Evolutionary conservation across 495 filamentous ascomycete genomes (phyloP).

Genomic region (Penicillium flavigenum): DNA sequence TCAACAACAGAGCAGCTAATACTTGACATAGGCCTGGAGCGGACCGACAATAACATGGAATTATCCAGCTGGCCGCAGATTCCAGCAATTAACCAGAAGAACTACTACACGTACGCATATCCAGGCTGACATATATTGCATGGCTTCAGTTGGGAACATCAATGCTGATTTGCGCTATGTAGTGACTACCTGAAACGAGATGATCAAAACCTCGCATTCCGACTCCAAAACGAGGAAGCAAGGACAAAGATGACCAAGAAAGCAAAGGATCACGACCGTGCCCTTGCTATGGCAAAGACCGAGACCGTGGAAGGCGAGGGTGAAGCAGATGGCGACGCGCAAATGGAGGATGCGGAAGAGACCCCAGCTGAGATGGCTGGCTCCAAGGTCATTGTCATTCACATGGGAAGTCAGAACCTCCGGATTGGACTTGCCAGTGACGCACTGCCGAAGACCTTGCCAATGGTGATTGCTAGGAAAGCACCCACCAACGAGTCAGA

Average conservation of each 20-base stretch:
- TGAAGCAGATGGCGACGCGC: slow-evolving; percentile 60
- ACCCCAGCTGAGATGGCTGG: slow-evolving; percentile 62
- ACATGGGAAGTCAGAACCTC: slow-evolving; percentile 96
- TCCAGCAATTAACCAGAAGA: slow-evolving; percentile 95
- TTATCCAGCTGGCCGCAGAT: slow-evolving; percentile 91
- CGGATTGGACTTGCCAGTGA: slow-evolving; percentile 91
- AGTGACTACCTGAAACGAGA: slow-evolving; percentile 98
- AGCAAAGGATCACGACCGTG: slow-evolving; percentile 83
- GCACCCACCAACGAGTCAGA: slow-evolving; percentile 76
- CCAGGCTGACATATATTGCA: neutral
- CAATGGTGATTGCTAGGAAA: slow-evolving; percentile 85
- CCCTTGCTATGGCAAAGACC: slow-evolving; percentile 65
- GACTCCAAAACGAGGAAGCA: slow-evolving; percentile 80
- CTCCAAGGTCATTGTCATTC: slow-evolving; percentile 92
- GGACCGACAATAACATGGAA: slow-evolving; percentile 97
- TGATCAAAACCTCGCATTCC: slow-evolving; percentile 87
- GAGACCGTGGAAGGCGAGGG: slow-evolving; percentile 48
- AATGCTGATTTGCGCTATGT: slow-evolving; percentile 14
- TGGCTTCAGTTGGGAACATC: neutral
- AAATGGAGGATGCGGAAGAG: slow-evolving; percentile 61
- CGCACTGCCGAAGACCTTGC: slow-evolving; percentile 88
- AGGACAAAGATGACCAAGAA: slow-evolving; percentile 74
- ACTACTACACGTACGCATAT: slow-evolving; percentile 92
- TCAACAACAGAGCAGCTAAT: neutral
- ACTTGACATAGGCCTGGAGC: slow-evolving; percentile 67